Evolutionary conservation across 129 eudicot genomes (phyloP), one percentile per base, ranked within the genome.

Genomic region (Heracleum sosnowskyi): DNA sequence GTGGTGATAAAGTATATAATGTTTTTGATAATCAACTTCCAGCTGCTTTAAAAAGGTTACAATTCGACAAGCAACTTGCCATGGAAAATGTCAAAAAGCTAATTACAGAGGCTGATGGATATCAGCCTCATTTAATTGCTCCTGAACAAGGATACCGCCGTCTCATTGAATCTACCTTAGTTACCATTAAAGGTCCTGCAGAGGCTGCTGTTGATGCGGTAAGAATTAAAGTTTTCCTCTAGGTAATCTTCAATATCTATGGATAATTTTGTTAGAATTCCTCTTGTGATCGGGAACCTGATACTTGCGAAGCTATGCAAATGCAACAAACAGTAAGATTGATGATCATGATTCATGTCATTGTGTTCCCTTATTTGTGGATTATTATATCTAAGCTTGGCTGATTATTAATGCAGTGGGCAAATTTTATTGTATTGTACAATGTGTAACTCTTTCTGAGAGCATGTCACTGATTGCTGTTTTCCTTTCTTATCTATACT

Each of bases 71-170:
- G 90, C 97, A 88, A 73, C 96, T 94, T 77, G 87, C 98, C 4
- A 85, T 91, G 97, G 97, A 94, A 7, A 91, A 94, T 86, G 96
- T 91, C 15, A 75, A 97, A 85, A 94, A 91, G 73, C 76, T 91
- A 79, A 91, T 94, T 20, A 94, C 98, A 74, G 97, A 94, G 82
- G 98, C 98, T 24, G 98, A 94, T 86, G 98, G 98, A 42, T 94
- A 91, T 81, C 98, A 94, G 69, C 98, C 98, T 82, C 98, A 94
- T 86, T 83, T 94, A 41, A 91, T 94, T 79, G 98, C 98, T 47
- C 98, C 98, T 47, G 98, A 94, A 85, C 96, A 91, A 83, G 98
- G 98, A 68, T 94, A 91, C 77, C 92, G 96, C 31, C 97, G 93
- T 76, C 98, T 94, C 35, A 94, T 94, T 47, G 98, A 94, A 83